phyloP scores from a whole-genome alignment of 2,329 filamentous ascomycete species.

The Rhexocercosporidium sp. region DNA sequence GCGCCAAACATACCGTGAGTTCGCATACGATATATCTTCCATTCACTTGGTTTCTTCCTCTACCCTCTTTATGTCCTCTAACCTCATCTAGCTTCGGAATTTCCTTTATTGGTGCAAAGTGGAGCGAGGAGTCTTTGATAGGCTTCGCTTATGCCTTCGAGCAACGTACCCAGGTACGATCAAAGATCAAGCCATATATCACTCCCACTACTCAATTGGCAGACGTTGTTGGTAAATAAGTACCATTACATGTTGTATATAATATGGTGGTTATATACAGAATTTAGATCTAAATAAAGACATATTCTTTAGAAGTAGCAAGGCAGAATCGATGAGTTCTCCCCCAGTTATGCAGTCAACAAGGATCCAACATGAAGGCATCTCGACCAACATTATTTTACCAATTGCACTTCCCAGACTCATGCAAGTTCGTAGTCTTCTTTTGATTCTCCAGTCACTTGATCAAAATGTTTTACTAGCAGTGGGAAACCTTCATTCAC shows the following conservation, averaged over 20 bases:
- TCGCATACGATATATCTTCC: not conserved
- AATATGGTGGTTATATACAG: not conserved
- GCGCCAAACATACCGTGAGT: conserved; percentile 56
- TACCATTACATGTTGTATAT: not conserved
- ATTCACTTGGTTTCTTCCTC: not conserved
- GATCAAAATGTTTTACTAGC: too few species aligned
- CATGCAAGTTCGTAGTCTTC: not conserved
- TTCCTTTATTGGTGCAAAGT: conserved; percentile 64
- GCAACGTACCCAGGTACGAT: conserved; percentile 48
- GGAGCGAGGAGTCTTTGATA: conserved; percentile 65
- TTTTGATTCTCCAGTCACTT: too few species aligned
- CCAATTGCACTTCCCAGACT: not conserved
- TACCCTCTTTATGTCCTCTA: not conserved
- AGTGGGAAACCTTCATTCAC: not conserved
- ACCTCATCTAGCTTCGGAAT: conserved; percentile 57
- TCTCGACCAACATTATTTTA: too few species aligned
- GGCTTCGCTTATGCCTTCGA: conserved; percentile 73
- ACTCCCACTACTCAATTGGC: conserved; percentile 23
- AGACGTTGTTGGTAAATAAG: conserved; percentile 19
- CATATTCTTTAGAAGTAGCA: not conserved
- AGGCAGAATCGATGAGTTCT: not conserved
- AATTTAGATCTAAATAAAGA: not conserved
- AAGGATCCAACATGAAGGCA: too few species aligned
- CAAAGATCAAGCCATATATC: conserved; percentile 52
- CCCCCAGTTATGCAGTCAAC: too few species aligned